A percentile compares a stretch with the other conserved stretches of the same genome.
Conservation (phyloP, 2,329 filamentous ascomycete species). For the Xylaria sp. region DNA sequence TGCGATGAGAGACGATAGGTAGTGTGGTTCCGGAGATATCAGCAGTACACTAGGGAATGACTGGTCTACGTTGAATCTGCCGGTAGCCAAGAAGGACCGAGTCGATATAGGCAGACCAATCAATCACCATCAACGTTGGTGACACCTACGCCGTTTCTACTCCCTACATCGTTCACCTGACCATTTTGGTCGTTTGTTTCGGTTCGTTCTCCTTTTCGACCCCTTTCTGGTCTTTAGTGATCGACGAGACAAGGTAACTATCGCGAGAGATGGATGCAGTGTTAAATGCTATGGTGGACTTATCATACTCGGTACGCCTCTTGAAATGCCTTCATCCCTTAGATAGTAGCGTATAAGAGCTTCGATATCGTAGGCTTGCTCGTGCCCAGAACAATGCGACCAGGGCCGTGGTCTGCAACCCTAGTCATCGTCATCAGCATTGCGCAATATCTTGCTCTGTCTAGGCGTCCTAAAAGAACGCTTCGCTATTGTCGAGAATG, state of each 20-base stretch:
- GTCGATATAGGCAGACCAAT: slow-evolving; percentile 18
- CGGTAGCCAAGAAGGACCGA: slow-evolving; percentile 29
- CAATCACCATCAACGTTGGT: slow-evolving; percentile 19
- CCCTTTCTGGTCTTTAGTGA: slow-evolving; percentile 11
- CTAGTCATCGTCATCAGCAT: slow-evolving; percentile 15
- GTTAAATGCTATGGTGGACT: background rate
- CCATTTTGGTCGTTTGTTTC: slow-evolving; percentile 12
- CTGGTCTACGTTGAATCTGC: slow-evolving; percentile 24
- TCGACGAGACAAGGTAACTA: background rate
- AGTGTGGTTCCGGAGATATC: slow-evolving; percentile 16
- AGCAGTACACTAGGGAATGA: slow-evolving; percentile 11
- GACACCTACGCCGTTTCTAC: slow-evolving; percentile 12
- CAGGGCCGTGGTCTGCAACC: slow-evolving; percentile 7
- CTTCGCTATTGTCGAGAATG: slow-evolving; percentile 15
- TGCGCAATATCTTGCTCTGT: slow-evolving; percentile 24
- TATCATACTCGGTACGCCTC: background rate
- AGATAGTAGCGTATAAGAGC: background rate
- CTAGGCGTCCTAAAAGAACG: slow-evolving; percentile 14
- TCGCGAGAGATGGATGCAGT: slow-evolving; percentile 7
- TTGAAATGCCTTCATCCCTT: background rate
- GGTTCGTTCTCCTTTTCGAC: slow-evolving; percentile 8
- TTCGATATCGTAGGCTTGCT: background rate
- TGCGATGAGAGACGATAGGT: slow-evolving; percentile 21
- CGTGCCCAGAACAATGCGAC: background rate
- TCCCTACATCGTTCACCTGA: slow-evolving; percentile 28